Evolutionary conservation across 2,329 filamentous ascomycete genomes (phyloP).

Genomic region (Cladosporium sp.): DNA sequence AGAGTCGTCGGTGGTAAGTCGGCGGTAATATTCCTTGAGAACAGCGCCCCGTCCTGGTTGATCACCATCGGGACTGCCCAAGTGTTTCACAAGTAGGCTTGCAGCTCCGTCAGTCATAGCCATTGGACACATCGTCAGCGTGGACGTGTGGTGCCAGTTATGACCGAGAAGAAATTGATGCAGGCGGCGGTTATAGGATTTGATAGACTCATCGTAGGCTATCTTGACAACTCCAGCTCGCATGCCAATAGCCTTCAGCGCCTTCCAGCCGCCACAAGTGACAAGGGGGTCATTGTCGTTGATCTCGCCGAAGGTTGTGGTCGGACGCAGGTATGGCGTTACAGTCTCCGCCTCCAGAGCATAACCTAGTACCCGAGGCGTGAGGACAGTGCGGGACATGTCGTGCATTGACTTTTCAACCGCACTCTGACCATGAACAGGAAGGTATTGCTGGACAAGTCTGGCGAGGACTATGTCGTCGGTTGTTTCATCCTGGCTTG

Average conservation of each 20-base stretch:
- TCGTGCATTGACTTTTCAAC: conserved; percentile 26
- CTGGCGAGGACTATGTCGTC: background rate
- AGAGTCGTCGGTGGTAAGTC: conserved; percentile 57
- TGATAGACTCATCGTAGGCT: conserved; percentile 23
- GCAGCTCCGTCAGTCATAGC: conserved; percentile 67
- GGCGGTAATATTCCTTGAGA: conserved; percentile 42
- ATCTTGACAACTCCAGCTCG: background rate
- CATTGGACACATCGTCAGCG: conserved; percentile 64
- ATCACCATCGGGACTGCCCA: conserved; percentile 30
- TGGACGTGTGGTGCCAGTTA: conserved; percentile 62
- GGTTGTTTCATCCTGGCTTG: background rate
- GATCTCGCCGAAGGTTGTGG: background rate
- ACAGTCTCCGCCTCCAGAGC: background rate
- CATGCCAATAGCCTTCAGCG: background rate
- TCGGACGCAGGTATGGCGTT: background rate
- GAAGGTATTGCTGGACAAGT: background rate
- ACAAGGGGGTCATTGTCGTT: background rate
- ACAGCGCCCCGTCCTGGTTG: conserved; percentile 28
- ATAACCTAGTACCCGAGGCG: background rate
- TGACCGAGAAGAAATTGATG: conserved; percentile 62
- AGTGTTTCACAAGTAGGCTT: conserved; percentile 52
- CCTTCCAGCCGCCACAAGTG: background rate
- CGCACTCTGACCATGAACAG: background rate
- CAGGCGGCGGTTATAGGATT: conserved; percentile 51
- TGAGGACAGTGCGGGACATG: background rate